Evolutionary conservation across 108 stramenopile genomes (phyloP).

Genomic region (Cyclotella sp.): DNA sequence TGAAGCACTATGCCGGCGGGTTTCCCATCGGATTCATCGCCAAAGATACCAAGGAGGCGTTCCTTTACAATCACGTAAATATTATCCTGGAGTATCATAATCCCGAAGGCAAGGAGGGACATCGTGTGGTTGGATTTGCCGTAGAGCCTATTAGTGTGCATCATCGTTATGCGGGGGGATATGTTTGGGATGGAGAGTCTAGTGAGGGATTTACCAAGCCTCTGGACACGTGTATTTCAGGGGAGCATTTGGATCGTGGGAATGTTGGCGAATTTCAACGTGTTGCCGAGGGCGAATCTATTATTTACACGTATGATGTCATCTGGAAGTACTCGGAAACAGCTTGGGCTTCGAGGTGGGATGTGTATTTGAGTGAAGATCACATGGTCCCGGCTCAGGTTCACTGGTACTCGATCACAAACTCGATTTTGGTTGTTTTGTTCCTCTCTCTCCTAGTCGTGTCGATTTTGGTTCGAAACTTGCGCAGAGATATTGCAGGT

Average conservation of each 20-base stretch:
- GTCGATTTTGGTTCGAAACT: slow-evolving; percentile 94
- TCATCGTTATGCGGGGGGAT: slow-evolving; percentile 81
- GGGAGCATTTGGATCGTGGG: slow-evolving; percentile 50
- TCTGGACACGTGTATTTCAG: slow-evolving; percentile 68
- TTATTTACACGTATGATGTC: slow-evolving; percentile 99
- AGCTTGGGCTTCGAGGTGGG: slow-evolving; percentile 98
- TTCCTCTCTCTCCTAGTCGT: slow-evolving; percentile 96
- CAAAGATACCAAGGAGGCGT: slow-evolving; percentile 64
- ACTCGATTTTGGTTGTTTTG: slow-evolving; percentile 93
- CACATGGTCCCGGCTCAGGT: slow-evolving; percentile 94
- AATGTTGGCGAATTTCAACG: slow-evolving; percentile 56
- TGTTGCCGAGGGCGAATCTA: slow-evolving; percentile 59
- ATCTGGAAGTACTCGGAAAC: slow-evolving; percentile 88
- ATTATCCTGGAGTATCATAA: slow-evolving; percentile 92
- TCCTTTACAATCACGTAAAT: slow-evolving; percentile 96
- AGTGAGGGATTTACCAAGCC: slow-evolving; percentile 70
- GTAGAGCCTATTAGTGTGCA: slow-evolving; percentile 93
- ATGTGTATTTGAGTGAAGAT: slow-evolving; percentile 95
- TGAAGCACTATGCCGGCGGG: slow-evolving; percentile 89
- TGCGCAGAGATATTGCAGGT: slow-evolving; percentile 93
- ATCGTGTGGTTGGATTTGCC: slow-evolving; percentile 94
- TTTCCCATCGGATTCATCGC: slow-evolving; percentile 92
- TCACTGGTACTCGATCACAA: slow-evolving; percentile 98
- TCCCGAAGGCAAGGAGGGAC: slow-evolving; percentile 79
- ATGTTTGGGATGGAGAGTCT: slow-evolving; percentile 75